Evolutionary conservation across 768 basidiomycete species (phyloP).

Genomic region (Phlegmacium glaucopus): DNA sequence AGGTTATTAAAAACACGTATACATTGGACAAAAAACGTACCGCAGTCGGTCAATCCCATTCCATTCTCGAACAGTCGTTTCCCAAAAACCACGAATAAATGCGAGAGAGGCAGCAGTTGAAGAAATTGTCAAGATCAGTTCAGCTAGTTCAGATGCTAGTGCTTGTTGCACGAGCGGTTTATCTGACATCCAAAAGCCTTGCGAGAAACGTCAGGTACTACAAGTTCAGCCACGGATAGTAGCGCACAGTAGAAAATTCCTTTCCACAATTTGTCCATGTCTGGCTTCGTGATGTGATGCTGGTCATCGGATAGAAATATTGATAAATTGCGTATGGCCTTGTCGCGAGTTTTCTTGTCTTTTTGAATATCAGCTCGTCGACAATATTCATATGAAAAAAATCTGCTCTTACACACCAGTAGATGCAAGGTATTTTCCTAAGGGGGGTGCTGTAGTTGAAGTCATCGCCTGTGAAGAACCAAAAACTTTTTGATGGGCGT

Average conservation of each 20-base stretch:
- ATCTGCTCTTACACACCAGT: slow-evolving; percentile 55
- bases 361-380: slow-evolving; percentile 15
- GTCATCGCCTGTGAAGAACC: slow-evolving; percentile 31
- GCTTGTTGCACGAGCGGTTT: slow-evolving; percentile 96
- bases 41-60: slow-evolving; percentile 85
- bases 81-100: slow-evolving; percentile 92
- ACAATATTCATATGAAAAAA: background rate
- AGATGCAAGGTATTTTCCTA: slow-evolving; percentile 90
- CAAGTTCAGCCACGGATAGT: background rate
- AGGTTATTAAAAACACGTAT: background rate
- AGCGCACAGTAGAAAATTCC: slow-evolving; percentile 91
- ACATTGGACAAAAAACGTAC: slow-evolving; percentile 39
- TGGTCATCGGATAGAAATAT: slow-evolving; percentile 72
- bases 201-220: background rate
- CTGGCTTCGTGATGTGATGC: slow-evolving; percentile 60
- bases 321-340: slow-evolving; percentile 77
- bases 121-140: slow-evolving; percentile 70
- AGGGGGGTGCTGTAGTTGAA: slow-evolving; percentile 46
- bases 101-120: slow-evolving; percentile 54
- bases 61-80: slow-evolving; percentile 89
- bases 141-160: slow-evolving; percentile 81
- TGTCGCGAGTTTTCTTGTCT: slow-evolving; percentile 94
- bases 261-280: slow-evolving; percentile 96
- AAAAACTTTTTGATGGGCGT: slow-evolving; percentile 14
- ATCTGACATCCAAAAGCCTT: slow-evolving; percentile 99